These are phyloP conservation scores for Citeromyces siamensis DNA, from an alignment of 1,139 yeast species.

Conservation along the genomic window DNA sequence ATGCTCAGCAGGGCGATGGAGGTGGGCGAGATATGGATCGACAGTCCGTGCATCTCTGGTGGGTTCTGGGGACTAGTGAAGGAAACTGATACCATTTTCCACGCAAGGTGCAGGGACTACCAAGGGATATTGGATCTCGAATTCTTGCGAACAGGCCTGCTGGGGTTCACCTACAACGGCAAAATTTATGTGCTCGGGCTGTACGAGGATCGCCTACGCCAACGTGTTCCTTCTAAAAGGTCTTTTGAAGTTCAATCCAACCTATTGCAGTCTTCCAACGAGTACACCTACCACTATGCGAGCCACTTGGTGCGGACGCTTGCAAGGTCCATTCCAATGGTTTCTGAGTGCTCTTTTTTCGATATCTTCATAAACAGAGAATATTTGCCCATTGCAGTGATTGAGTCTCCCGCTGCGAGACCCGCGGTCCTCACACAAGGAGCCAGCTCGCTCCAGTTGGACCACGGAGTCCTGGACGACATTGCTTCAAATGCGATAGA, in stretches of 20 bases:
- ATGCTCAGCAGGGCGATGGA: conserved; percentile 56
- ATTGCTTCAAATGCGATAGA: conserved; percentile 69
- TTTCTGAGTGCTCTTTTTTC: conserved; percentile 86
- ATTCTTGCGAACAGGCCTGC: conserved; percentile 78
- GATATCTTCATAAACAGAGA: conserved; percentile 80
- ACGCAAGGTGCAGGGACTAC: conserved; percentile 67
- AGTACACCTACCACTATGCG: conserved; percentile 63
- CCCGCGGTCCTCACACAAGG: conserved; percentile 19
- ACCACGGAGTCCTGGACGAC: conserved; percentile 50
- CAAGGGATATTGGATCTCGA: conserved; percentile 60
- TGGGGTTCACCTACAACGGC: conserved; percentile 83
- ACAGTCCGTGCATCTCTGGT: conserved; percentile 77
- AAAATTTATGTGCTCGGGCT: conserved; percentile 81
- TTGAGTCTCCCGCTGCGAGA: conserved; percentile 70
- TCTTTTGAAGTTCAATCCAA: no score
- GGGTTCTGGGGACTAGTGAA: conserved; percentile 70
- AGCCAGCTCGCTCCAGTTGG: conserved; percentile 25
- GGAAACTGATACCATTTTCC: conserved; percentile 69
- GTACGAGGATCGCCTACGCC: conserved; percentile 86
- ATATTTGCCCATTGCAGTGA: conserved; percentile 73
- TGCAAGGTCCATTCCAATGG: conserved; percentile 70
- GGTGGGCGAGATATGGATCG: conserved; percentile 98
- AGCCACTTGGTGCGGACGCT: conserved; percentile 75
- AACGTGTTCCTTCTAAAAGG: conserved; percentile 15
- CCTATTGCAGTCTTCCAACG: conserved; percentile 6